Conservation (phyloP, 176 grass and related monocot genomes). For the Oryza brachyantha region DNA sequence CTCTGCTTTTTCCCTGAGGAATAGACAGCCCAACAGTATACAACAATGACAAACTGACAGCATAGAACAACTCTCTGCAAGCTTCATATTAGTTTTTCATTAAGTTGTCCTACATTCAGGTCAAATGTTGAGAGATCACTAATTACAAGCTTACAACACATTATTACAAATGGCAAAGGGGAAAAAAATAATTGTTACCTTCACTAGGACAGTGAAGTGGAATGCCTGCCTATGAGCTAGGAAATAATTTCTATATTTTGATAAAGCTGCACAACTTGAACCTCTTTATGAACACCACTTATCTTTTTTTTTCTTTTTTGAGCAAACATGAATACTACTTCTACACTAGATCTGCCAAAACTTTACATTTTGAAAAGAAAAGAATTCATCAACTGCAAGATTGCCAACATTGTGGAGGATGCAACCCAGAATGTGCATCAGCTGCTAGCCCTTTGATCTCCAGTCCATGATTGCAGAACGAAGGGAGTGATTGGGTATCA, state of each 20-base stretch:
- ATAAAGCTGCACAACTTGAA: constrained; percentile 4
- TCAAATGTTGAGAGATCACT: constrained; percentile 10
- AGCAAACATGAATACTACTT: background rate
- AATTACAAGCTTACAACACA: background rate
- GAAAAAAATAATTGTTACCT: background rate
- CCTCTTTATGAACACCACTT: background rate
- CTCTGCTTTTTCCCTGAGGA: background rate
- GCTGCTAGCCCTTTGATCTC: constrained; percentile 37
- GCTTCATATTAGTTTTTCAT: background rate
- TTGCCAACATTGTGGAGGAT: background rate
- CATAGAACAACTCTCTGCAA: background rate
- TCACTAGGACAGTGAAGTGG: background rate
- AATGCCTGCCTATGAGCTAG: background rate
- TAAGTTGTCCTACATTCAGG: background rate
- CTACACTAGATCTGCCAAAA: background rate
- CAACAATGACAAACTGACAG: background rate
- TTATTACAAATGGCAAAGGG: background rate
- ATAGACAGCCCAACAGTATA: background rate
- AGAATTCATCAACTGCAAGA: background rate
- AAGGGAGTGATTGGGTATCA: constrained; percentile 79
- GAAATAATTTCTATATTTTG: background rate
- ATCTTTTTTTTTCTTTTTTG: background rate
- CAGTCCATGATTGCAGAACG: constrained; percentile 81
- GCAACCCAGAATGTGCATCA: background rate
- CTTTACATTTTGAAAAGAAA: background rate